A percentile compares a stretch with the other conserved stretches of the same genome.
Conservation (phyloP, 2,329 filamentous ascomycete genomes). For the Botrytis galanthina region DNA sequence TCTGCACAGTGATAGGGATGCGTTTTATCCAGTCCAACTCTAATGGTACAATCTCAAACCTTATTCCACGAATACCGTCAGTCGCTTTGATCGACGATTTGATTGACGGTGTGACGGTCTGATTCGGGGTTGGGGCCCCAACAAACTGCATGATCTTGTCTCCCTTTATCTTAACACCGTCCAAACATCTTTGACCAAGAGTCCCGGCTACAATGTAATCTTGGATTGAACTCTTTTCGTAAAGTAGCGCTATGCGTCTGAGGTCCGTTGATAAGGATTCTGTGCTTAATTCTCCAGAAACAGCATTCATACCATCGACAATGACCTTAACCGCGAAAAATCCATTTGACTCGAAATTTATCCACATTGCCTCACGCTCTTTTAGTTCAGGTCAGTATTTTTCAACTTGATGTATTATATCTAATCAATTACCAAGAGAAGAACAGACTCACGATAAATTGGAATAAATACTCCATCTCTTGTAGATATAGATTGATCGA, state of each 20-base stretch:
- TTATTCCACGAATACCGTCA: constrained; percentile 2
- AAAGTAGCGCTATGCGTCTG: constrained; percentile 16
- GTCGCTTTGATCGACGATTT: no score
- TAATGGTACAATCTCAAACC: constrained; percentile 15
- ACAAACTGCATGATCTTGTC: constrained; percentile 23
- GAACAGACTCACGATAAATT: constrained; percentile 39
- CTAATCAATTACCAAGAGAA: no score
- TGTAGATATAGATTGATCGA: constrained; percentile 40
- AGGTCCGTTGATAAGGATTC: background rate
- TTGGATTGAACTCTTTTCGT: constrained; percentile 33
- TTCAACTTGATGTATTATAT: no score
- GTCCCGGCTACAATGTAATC: constrained; percentile 39
- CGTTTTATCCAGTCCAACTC: background rate
- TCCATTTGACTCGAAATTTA: constrained; percentile 35
- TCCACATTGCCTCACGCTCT: constrained; percentile 46
- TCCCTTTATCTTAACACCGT: constrained; percentile 11
- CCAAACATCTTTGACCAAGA: background rate
- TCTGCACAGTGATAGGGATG: constrained; percentile 62
- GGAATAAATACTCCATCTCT: constrained; percentile 48
- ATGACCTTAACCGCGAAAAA: constrained; percentile 43
- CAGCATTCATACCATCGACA: constrained; percentile 43
- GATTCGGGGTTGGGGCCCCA: no score
- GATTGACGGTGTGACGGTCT: no score
- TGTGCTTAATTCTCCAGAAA: constrained; percentile 37
- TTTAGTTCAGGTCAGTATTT: no score